Evolutionary conservation across 495 filamentous ascomycete genomes (phyloP), one percentile per base, ranked within the genome.

Genomic region (Penicillium soppii): DNA sequence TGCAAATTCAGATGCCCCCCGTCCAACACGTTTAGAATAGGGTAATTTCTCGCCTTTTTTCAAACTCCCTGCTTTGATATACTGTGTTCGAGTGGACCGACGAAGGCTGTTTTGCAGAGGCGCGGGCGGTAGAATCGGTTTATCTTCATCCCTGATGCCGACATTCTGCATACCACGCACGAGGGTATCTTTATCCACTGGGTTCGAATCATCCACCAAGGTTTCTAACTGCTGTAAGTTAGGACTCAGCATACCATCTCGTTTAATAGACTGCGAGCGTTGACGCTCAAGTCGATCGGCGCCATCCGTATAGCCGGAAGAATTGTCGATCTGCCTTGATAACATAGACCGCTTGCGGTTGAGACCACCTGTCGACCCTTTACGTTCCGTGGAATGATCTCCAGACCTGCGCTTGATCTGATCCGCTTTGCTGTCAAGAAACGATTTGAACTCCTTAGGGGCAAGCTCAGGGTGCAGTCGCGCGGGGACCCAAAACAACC

Each of bases 321-420:
- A 77, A 53, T 80, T 86, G 55, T 96, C 88, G 46, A 99, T 88
- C 67, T 97, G 91, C 55, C 84, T 84, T 5, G 92, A 97, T 9
- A 99, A 75, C 91, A 96, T 97, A 0, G 92, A 97, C 66, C 92
- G 92, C 70, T 96, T 96, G 59, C 94, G 83, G 55, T 85, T 78
- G 47, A 97, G 68, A 33, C 87, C 76, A 16, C 80, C 78, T 5
- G 65, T 75, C 3, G 88, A 86, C 35, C 80, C 77, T 47, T 77
- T 74, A 26, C 84, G 71, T 16, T 86, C 80, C 2, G 73, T 61
- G 6, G 87, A 77, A 67, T 71, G 69, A 38, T 92, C 90, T 6
- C 86, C 85, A 6, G 90, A 95, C 63, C 86, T 82, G 56, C 92
- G 76, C 70, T 90, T 87, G 58, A 97, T 95, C 10, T 89, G 83